Conservation (phyloP, 306 rosid genomes). For the Cicer pinnatifidum region DNA sequence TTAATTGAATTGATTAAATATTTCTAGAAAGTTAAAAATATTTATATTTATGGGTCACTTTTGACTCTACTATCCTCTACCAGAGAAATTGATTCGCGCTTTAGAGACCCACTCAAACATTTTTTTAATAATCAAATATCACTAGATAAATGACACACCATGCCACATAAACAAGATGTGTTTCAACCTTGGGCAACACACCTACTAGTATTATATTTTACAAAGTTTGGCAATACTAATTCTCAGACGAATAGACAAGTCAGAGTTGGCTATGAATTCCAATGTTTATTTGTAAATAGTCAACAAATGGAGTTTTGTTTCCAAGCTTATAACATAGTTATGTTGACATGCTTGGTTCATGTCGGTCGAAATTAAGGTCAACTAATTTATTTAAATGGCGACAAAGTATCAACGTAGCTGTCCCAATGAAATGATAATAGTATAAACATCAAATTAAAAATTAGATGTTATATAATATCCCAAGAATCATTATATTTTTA, state of each 20-base stretch:
- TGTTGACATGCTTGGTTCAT: slow-evolving; percentile 43
- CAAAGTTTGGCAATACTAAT: background rate
- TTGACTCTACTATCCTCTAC: too few species aligned
- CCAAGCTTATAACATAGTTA: slow-evolving; percentile 12
- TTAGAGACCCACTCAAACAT: too few species aligned
- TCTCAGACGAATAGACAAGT: slow-evolving; percentile 2
- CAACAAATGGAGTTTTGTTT: slow-evolving; percentile 20
- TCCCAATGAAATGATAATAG: slow-evolving; percentile 19
- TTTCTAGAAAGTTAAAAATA: too few species aligned
- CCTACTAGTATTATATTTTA: background rate
- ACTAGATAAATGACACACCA: too few species aligned
- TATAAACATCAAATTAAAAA: background rate
- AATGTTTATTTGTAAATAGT: slow-evolving; percentile 20
- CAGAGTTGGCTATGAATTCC: slow-evolving; percentile 21
- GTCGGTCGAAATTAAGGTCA: slow-evolving; percentile 47
- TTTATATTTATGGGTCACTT: too few species aligned
- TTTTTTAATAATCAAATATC: too few species aligned
- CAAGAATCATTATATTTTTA: slow-evolving; percentile 2
- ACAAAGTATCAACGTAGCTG: slow-evolving; percentile 17
- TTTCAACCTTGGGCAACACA: slow-evolving; percentile 11
- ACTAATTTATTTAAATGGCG: slow-evolving; percentile 19
- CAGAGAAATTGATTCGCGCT: too few species aligned
- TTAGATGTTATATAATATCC: background rate
- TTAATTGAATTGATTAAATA: too few species aligned
- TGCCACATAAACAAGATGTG: background rate